A percentile compares a stretch with the other conserved stretches of the same genome.
Conservation (phyloP, 805 yeast genomes). For the Metschnikowia noctiluminum region DNA sequence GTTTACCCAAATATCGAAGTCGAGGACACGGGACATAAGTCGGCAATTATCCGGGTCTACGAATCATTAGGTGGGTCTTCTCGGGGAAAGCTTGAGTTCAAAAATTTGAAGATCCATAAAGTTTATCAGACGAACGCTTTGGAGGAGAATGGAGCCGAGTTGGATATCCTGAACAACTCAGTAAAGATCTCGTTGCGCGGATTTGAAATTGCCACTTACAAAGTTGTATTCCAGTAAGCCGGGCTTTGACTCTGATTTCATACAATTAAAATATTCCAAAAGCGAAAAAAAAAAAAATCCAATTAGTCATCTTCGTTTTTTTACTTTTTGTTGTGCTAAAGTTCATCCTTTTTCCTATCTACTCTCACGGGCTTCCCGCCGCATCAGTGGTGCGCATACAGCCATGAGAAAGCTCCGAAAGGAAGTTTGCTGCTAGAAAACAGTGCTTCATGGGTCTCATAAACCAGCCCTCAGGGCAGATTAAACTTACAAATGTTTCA, state of each 20-base stretch:
- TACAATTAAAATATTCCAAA: no score
- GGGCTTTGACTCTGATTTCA: neutral
- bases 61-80: conserved; percentile 85
- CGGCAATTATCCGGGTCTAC: conserved; percentile 69
- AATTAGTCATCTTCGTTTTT: no score
- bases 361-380: neutral
- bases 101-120: conserved; percentile 38
- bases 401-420: no score
- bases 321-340: no score
- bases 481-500: conserved; percentile 90
- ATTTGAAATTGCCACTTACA: conserved; percentile 72
- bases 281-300: neutral
- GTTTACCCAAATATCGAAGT: conserved; percentile 45
- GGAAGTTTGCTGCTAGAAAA: no score
- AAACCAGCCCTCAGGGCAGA: conserved; percentile 86
- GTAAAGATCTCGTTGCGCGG: conserved; percentile 53
- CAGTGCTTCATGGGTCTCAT: conserved; percentile 32
- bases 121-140: conserved; percentile 57
- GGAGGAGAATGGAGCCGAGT: conserved; percentile 48
- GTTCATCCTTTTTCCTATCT: no score
- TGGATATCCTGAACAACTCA: conserved; percentile 34
- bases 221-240: conserved; percentile 38
- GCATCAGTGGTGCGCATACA: conserved; percentile 6
- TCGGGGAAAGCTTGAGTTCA: conserved; percentile 47
- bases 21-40: conserved; percentile 37